Base-by-base conservation (phyloP, 148 eudicot genomes). In the Dianthus caryophyllus region DNA sequence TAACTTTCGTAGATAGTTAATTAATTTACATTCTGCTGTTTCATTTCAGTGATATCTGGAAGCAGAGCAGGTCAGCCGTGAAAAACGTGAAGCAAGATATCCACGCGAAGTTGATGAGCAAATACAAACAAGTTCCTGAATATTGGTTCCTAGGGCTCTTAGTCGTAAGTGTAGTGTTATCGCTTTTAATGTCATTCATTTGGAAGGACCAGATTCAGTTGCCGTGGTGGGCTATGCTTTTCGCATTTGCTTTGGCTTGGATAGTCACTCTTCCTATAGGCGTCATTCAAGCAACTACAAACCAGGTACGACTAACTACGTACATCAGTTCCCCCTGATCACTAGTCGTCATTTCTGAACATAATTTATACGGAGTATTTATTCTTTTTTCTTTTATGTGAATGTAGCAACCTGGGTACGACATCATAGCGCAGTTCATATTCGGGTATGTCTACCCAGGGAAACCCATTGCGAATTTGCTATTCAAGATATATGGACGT, bases 221-320 rank as follows among this genome's bases (percentile, higher is more conserved):
- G 49, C 99, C 89, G 1, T 95, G 99, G 99, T 95, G 99, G 99
- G 97, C 88, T n/a, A 41, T 95, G 87, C 85, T 95, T 62, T 88
- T 95, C 24, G 99, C 96, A 15, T 90, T 90, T 78, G 87, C 69
- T 41, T 76, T 95, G 74, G 99, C 99, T 54, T 90, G 75, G 75
- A 55, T 87, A 63, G 96, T 95, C 48, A 95, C 99, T 46, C 97
- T 95, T 57, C 99, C 99, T 20, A 90, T 95, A 20, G 99, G 99
- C 25, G 89, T 95, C 75, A 95, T 95, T 78, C 99, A 95, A 84
- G 99, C 99, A 14, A 95, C 99, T 47, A 95, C 99, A 17, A 95
- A 95, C 75, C 99, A 94, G 90, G 98, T 90, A 72, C 62, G 50
- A 20, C 27, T 41, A 22, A 33, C 38, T 33, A 3, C 38, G 4